These are phyloP conservation scores for Telfairia occidentalis DNA, from an alignment of 331 rosid genomes.

Conservation along the genomic window DNA sequence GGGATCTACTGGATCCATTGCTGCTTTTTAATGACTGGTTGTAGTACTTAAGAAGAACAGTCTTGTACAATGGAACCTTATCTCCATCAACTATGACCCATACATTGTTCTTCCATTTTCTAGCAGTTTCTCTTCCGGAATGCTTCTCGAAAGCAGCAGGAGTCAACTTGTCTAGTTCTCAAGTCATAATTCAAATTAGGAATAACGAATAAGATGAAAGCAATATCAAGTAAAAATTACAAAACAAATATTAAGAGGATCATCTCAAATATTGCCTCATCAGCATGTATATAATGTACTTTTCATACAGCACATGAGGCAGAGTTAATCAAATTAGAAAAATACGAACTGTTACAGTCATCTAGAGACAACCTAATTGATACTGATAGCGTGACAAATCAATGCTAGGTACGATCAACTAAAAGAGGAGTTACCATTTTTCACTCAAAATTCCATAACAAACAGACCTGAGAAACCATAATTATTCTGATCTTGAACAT, in stretches of 20 bases:
- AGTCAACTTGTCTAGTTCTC: constrained; percentile 55
- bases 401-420: neutral
- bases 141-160: constrained; percentile 97
- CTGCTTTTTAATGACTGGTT: constrained; percentile 54
- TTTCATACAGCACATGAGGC: neutral
- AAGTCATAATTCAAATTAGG: neutral
- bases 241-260: neutral
- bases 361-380: neutral
- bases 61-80: constrained; percentile 76
- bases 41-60: constrained; percentile 90
- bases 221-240: neutral
- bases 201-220: constrained; percentile 11
- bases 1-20: constrained; percentile 57
- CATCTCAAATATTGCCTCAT: neutral
- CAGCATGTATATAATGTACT: neutral
- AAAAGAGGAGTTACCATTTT: neutral
- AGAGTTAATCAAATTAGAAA: neutral
- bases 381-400: neutral
- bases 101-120: constrained; percentile 94
- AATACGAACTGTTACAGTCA: neutral
- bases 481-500: neutral
- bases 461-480: neutral
- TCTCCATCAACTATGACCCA: constrained; percentile 92
- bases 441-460: neutral
- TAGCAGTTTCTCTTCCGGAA: constrained; percentile 92